Percentiles rank a stretch among this genome's conserved stretches.
Evolutionary conservation across 1,139 yeast species (phyloP).

Genomic region (Trichomonascaceae sp.): DNA sequence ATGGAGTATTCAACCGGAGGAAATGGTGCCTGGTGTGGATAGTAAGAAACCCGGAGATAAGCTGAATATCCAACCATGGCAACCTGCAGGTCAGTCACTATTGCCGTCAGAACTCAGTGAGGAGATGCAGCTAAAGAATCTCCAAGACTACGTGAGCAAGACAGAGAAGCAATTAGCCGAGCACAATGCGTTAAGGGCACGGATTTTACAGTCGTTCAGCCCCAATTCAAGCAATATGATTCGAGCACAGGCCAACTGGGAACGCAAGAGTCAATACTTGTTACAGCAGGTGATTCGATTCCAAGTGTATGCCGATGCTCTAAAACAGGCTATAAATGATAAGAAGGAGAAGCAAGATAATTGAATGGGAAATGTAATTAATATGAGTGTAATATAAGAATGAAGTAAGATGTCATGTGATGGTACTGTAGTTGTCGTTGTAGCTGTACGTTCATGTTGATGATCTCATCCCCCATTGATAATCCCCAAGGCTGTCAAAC

Average conservation of each 20-base stretch:
- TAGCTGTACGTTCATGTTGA: no score
- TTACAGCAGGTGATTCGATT: slow-evolving; percentile 29
- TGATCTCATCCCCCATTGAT: no score
- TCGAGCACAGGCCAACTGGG: slow-evolving; percentile 32
- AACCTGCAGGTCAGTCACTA: slow-evolving; percentile 29
- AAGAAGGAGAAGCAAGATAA: slow-evolving; percentile 12
- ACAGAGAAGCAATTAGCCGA: slow-evolving; percentile 28
- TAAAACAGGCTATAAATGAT: slow-evolving; percentile 22
- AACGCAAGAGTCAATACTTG: slow-evolving; percentile 28
- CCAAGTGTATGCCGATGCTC: slow-evolving; percentile 26
- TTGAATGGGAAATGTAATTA: not conserved
- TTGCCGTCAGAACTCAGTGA: slow-evolving; percentile 30
- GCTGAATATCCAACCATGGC: slow-evolving; percentile 28
- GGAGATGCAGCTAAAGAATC: slow-evolving; percentile 24
- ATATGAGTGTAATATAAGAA: not conserved
- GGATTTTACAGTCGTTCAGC: slow-evolving; percentile 23
- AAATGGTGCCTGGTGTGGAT: slow-evolving; percentile 3
- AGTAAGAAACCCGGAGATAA: slow-evolving; percentile 24
- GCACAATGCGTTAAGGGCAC: slow-evolving; percentile 26
- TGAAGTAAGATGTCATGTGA: no score
- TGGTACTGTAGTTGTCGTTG: no score
- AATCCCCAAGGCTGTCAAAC: not conserved
- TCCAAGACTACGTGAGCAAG: slow-evolving; percentile 23
- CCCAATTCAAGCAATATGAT: slow-evolving; percentile 24
- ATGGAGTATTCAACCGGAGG: slow-evolving; percentile 42